Percentiles rank a stretch among this genome's conserved stretches.
These are phyloP conservation scores for Botrytis fabae DNA, from an alignment of 2,329 filamentous ascomycete genomes.

Conservation along the genomic window DNA sequence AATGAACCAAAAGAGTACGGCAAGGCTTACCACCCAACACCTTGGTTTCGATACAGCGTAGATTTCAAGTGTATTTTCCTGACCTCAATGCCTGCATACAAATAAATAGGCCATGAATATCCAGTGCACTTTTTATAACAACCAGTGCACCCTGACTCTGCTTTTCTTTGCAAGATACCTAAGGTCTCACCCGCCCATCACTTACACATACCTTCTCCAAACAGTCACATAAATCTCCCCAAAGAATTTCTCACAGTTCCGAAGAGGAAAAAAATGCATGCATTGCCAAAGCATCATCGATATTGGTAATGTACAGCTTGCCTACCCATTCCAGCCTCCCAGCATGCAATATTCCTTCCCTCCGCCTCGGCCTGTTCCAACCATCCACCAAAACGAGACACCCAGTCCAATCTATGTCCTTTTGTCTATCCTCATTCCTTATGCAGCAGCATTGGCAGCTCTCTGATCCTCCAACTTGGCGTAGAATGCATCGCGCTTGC, in stretches of 20 bases:
- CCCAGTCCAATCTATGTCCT: constrained; percentile 5
- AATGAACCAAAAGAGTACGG: not conserved
- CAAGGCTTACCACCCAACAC: not conserved
- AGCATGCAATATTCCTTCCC: constrained; percentile 1
- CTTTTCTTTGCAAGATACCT: not conserved
- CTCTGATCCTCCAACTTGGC: constrained; percentile 45
- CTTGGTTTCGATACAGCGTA: not conserved
- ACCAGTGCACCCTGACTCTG: not conserved
- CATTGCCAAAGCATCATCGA: constrained; percentile 36
- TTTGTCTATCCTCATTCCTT: constrained; percentile 25
- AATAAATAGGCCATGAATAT: not conserved
- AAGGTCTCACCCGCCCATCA: not conserved
- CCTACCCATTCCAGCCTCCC: constrained; percentile 24
- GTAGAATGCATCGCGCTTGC: constrained; percentile 45
- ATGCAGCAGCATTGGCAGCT: constrained; percentile 39
- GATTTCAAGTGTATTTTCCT: not conserved
- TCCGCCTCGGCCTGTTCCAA: not conserved
- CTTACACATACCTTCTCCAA: not conserved
- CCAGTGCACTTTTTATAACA: not conserved
- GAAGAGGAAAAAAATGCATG: constrained; percentile 29
- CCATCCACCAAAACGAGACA: constrained; percentile 5
- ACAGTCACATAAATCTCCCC: not conserved
- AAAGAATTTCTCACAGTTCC: not conserved
- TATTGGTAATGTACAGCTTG: constrained; percentile 40
- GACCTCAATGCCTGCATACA: not conserved